Evolutionary conservation across 495 filamentous ascomycete genomes (phyloP), one percentile per base, ranked within the genome.

Genomic region (Tuber melanosporum): DNA sequence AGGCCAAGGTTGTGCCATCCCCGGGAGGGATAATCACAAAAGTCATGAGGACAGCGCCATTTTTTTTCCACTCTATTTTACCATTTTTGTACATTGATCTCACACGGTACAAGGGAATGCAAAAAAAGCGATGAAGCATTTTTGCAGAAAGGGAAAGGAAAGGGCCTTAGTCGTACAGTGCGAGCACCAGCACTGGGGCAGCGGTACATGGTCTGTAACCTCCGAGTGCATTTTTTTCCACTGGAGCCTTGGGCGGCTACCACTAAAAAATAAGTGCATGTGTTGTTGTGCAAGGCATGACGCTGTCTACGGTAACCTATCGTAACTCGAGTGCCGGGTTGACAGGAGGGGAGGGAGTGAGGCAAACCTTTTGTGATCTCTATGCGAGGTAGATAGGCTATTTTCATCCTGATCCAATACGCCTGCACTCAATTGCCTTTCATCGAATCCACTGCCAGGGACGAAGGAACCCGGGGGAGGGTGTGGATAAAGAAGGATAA

Each of bases 1-100:
- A 72, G 71, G n/a, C 73, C 76, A 74, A 49, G 73, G 47, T 46
- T 73, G 69, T 70, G 19, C 71, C 77, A 73, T 45, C 57, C 52
- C 75, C 70, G 42, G 52, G 41, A 73, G 45, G 74, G 66, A 70
- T 62, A 62, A 76, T n/a, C 10, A 36, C 73, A 71, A 62, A 47
- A 73, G 52, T 36, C 46, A 73, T 42, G 32, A 46, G 71, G 71
- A 49, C 44, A 43, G 43, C 22, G 45, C 66, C 43, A 32, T n/a
- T 46, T 73, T 78, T 78, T 75, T 73, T 49, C n/a, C 43, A 47
- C 52, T 46, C 14, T 72, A 71, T 72, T 52, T 71, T 73, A 42
- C 70, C 49, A 44, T 32, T 36, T 66, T 66, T 19, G 26, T 19
- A 15, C 12, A 36, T 36, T 66, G 57, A 66, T 7, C 57, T 36